Evolutionary conservation across 495 filamentous ascomycete species (phyloP), one percentile per base, ranked within the genome.

Genomic region (Cairneyella variabilis): DNA sequence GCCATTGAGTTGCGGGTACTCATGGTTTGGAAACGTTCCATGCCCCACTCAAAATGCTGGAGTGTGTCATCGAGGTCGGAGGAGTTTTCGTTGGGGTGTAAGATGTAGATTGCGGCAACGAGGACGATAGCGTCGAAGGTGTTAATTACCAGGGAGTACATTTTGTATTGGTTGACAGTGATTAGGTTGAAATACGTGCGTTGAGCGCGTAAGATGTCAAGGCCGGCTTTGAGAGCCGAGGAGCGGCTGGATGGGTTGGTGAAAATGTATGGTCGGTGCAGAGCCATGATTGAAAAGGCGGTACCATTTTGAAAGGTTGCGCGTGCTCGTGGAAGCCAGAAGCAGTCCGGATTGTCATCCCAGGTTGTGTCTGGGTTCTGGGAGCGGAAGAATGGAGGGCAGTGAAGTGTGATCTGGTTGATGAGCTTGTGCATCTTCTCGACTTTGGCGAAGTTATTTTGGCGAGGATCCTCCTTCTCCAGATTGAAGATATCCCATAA

Each of bases 221-320:
- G 55, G 36, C 74, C 76, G 25, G 79, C 81, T 53, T 72, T 72
- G 0, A 85, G 64, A 14, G 81, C 79, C 47, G 76, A 72, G 9
- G 68, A 70, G 22, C 79, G 69, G 49, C 72, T 77, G 3, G 66
- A 66, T 3, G 69, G 56, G n/a, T 75, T 69, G 0, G 78, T 79
- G 52, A 85, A 85, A 32, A 85, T 78, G 59, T 80, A 85, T 0
- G 82, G 79, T 40, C 81, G 73, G 49, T 85, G 82, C 28, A 85
- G 71, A 17, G 79, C 78, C 61, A 84, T 80, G 39, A 83, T 64
- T 43, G 80, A 74, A 54, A 82, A 77, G 17, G 71, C 65, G 18
- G 71, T 56, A 9, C 76, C 60, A 40, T 76, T 76, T 23, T 72
- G 71, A 45, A 83, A 50, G 10, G 67, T 63, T 12, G 72, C 67